These are phyloP conservation scores for Aphanoascus verrucosus DNA, from an alignment of 2,329 filamentous ascomycete species.

Conservation along the genomic window DNA sequence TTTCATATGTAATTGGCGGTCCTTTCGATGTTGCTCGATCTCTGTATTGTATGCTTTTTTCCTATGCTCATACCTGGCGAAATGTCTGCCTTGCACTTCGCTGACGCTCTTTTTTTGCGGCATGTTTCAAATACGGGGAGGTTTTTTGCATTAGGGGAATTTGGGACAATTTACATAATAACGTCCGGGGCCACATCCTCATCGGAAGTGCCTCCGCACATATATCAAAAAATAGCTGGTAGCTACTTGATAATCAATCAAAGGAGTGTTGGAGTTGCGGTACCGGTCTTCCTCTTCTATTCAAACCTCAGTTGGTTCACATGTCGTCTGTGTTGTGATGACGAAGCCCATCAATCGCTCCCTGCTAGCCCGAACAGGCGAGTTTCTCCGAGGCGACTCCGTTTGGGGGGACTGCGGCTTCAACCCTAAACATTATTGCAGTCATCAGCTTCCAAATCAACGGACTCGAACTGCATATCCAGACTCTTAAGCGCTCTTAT, in stretches of 20 bases:
- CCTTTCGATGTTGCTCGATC: background rate
- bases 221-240: no score
- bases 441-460: background rate
- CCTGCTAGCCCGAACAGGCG: background rate
- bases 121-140: no score
- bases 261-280: no score
- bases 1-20: no score
- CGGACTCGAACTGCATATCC: background rate
- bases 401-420: constrained; percentile 3
- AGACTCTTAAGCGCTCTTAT: background rate
- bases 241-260: no score
- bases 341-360: background rate
- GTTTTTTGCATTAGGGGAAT: no score
- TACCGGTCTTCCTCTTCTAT: background rate
- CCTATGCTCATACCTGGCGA: background rate
- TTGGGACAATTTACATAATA: no score
- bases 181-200: no score
- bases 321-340: background rate
- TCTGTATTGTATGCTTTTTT: background rate
- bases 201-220: no score
- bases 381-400: constrained; percentile 1
- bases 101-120: no score
- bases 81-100: background rate
- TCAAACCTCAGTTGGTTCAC: background rate
- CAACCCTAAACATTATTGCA: background rate